These are phyloP conservation scores for Dictyostelium discoideum DNA, from an alignment of 78 protist genomes.

Conservation along the genomic window DNA sequence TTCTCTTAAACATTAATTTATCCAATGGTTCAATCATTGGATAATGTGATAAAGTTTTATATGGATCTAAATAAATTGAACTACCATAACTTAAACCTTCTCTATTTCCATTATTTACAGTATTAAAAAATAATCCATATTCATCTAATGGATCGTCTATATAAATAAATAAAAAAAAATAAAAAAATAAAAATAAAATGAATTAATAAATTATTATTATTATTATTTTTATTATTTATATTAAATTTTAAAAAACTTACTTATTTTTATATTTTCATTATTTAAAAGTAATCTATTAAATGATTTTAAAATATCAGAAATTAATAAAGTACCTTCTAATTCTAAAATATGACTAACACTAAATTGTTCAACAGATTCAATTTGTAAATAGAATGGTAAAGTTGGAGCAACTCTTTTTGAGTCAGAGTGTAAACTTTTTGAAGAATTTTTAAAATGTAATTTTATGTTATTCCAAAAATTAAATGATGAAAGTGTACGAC, in stretches of 20 bases:
- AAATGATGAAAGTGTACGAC: conserved; percentile 49
- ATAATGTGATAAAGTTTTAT: conserved; percentile 20
- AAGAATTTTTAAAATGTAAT: conserved; percentile 42
- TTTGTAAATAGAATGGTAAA: conserved; percentile 26
- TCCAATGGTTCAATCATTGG: conserved; percentile 71
- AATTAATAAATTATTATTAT: neutral
- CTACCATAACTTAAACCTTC: conserved; percentile 68
- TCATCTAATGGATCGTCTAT: conserved; percentile 65
- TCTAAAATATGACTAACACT: neutral
- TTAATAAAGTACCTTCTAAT: conserved; percentile 14
- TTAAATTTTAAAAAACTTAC: neutral
- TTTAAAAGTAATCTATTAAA: neutral
- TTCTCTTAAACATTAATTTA: conserved; percentile 63
- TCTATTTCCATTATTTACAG: conserved; percentile 11
- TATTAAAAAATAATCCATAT: conserved; percentile 67
- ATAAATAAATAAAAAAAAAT: no score
- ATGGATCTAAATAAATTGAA: conserved; percentile 3
- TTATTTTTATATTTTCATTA: conserved; percentile 14
- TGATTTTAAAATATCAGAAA: conserved; percentile 27
- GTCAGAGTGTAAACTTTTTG: neutral
- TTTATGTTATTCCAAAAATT: conserved; percentile 59
- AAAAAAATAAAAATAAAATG: neutral
- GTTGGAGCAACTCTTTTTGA: conserved; percentile 8
- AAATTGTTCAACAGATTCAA: conserved; percentile 39
- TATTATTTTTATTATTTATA: neutral